Evolutionary conservation across 192 early-diverging fungal species (phyloP).

Genomic region (Haplosporangium gracile): DNA sequence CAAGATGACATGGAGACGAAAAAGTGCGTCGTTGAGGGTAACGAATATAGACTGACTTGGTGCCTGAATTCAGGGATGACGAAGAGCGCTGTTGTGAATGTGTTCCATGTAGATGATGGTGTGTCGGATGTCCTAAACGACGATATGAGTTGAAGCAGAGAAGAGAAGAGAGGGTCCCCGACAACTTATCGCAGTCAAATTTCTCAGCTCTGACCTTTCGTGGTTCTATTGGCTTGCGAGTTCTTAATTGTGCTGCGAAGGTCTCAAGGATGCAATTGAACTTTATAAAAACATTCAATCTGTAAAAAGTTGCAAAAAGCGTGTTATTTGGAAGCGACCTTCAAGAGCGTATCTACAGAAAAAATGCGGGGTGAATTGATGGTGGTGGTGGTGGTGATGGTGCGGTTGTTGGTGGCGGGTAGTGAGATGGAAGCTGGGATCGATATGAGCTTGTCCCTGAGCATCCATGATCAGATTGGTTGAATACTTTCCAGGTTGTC

Average conservation of each 20-base stretch:
- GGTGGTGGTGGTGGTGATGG: background rate
- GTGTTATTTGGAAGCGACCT: background rate
- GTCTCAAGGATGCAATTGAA: background rate
- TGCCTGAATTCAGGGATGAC: background rate
- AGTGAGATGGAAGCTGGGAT: background rate
- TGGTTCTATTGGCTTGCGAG: too few relatives aligned
- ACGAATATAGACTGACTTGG: background rate
- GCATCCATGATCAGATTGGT: background rate
- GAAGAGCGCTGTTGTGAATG: background rate
- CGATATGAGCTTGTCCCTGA: background rate
- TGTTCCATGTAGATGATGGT: background rate
- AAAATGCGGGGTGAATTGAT: background rate
- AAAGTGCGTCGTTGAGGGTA: too few relatives aligned
- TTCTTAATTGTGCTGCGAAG: too few relatives aligned
- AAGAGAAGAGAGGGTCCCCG: too few relatives aligned
- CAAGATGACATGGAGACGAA: too few relatives aligned
- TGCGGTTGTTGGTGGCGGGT: background rate
- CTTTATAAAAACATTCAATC: background rate
- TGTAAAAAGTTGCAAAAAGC: background rate
- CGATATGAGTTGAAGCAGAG: too few relatives aligned
- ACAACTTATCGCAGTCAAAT: too few relatives aligned
- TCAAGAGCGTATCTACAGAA: background rate
- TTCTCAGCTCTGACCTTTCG: too few relatives aligned
- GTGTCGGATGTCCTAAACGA: too few relatives aligned
- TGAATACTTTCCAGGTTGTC: background rate